Conservation (phyloP, 1,139 yeast genomes). For the Eremothecium gossypii region DNA sequence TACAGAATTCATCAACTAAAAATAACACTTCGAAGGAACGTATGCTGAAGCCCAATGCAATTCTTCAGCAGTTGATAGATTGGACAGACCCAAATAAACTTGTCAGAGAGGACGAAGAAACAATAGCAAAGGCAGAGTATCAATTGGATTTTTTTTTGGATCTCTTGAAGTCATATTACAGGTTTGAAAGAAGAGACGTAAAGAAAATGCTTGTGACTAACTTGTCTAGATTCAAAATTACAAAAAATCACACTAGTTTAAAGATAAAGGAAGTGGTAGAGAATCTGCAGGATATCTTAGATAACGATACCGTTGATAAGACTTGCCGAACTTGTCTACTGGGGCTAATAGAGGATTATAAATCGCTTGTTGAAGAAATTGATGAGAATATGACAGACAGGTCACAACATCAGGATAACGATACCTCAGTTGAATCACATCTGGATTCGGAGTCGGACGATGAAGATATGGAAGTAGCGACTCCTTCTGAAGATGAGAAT, state of each 20-base stretch:
- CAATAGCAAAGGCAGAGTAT: slow-evolving; percentile 36
- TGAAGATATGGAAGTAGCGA: too few relatives aligned
- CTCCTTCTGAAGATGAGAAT: too few relatives aligned
- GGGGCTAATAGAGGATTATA: slow-evolving; percentile 7
- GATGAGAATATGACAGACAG: slow-evolving; percentile 9
- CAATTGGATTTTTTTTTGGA: slow-evolving; percentile 55
- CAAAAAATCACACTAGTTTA: slow-evolving; percentile 27
- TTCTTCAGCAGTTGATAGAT: slow-evolving; percentile 65
- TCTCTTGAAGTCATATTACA: slow-evolving; percentile 43
- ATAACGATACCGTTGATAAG: slow-evolving; percentile 32
- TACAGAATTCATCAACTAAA: slow-evolving; percentile 31
- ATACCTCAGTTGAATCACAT: not conserved
- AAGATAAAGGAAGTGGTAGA: slow-evolving; percentile 22
- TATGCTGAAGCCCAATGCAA: slow-evolving; percentile 45
- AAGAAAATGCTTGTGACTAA: slow-evolving; percentile 49
- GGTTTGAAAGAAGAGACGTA: slow-evolving; percentile 40
- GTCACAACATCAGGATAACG: slow-evolving; percentile 11
- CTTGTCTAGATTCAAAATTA: slow-evolving; percentile 41
- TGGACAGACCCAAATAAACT: slow-evolving; percentile 82
- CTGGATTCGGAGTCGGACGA: too few relatives aligned
- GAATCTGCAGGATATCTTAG: slow-evolving; percentile 25
- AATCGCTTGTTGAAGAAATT: slow-evolving; percentile 18
- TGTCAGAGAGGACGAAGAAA: slow-evolving; percentile 42
- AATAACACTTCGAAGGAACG: slow-evolving; percentile 27
- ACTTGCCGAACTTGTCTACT: slow-evolving; percentile 33